Base-by-base conservation (phyloP, 495 filamentous ascomycete genomes). In the Tricharina praecox region DNA sequence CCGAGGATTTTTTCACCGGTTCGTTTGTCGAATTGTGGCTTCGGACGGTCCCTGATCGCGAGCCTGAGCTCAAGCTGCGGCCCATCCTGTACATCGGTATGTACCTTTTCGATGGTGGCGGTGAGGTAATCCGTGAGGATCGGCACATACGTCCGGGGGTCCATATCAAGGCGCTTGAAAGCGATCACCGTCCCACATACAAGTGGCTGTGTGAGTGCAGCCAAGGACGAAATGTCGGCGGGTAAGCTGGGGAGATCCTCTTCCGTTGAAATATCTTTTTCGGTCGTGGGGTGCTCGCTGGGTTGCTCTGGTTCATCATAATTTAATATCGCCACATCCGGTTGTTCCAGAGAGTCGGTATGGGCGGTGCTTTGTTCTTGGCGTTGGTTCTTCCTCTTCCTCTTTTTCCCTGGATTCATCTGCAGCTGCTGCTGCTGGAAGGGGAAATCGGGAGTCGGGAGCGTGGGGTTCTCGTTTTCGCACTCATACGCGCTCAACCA, bases 371-470 rank as follows among this genome's bases (percentile, higher is more conserved):
- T 35, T 65, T 41, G 32, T 51, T 50, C 33, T 36, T 58, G 52
- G 51, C 54, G 60, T 46, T 50, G 53, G 39, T 55, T 50, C 43
- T 50, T 46, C 13, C 67, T 61, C 52, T 76, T 77, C 41, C 68
- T 65, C 55, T 76, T 75, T 52, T 71, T 74, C n/a, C 62, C 67
- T 1, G 65, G 63, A 32, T 68, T 64, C 7, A 55, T 63, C 16
- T 64, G 63, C 36, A 64, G 68, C 2, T 62, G 55, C 4, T 54
- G 25, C 8, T 72, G 60, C 38, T 68, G 63, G 4, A 96, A 97
- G 0, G 90, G 90, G 58, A 93, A 96, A 2, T 82, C 82, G 0
- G 90, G 87, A 18, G 78, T 70, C 47, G 74, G 85, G 25, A 94
- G 67, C 47, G 75, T 65, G 40, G 86, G 66, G n/a, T 75, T 76